phyloP scores from a whole-genome alignment of 805 yeast genomes.

The Metschnikowia aberdeeniae region DNA sequence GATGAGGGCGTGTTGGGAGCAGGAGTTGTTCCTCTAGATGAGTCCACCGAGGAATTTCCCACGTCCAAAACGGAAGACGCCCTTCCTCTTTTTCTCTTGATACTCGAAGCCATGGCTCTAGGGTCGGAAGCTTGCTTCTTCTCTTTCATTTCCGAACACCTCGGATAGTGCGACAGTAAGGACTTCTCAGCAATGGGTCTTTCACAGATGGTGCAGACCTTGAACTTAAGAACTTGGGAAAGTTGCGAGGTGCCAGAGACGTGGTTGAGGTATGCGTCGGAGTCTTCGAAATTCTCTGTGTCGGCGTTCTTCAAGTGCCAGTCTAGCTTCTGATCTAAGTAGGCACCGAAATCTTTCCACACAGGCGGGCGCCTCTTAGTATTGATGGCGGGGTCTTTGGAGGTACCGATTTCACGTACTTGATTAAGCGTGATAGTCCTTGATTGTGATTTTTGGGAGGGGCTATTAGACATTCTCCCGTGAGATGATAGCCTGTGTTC shows the following conservation, averaged over 20 bases:
- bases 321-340: constrained; percentile 36
- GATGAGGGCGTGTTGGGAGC: constrained; percentile 27
- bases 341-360: constrained; percentile 45
- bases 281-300: constrained; percentile 14
- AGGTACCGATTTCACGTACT: constrained; percentile 13
- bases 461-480: constrained; percentile 16
- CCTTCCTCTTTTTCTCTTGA: constrained; percentile 28
- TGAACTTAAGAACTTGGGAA: constrained; percentile 33
- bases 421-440: constrained; percentile 16
- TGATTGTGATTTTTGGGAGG: constrained; percentile 8
- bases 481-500: constrained; percentile 4
- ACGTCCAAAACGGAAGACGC: constrained; percentile 25
- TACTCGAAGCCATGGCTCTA: constrained; percentile 9
- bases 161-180: constrained; percentile 27
- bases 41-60: constrained; percentile 38
- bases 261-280: constrained; percentile 22
- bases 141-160: constrained; percentile 39
- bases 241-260: constrained; percentile 26
- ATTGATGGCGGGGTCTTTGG: constrained; percentile 2
- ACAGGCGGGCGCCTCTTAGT: constrained; percentile 20
- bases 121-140: constrained; percentile 22
- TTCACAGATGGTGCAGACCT: constrained; percentile 35
- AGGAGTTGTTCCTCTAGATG: constrained; percentile 38
- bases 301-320: constrained; percentile 21
- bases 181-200: constrained; percentile 40